These are phyloP conservation scores for Naganishia randhawae DNA, from an alignment of 768 basidiomycete genomes.

Conservation along the genomic window DNA sequence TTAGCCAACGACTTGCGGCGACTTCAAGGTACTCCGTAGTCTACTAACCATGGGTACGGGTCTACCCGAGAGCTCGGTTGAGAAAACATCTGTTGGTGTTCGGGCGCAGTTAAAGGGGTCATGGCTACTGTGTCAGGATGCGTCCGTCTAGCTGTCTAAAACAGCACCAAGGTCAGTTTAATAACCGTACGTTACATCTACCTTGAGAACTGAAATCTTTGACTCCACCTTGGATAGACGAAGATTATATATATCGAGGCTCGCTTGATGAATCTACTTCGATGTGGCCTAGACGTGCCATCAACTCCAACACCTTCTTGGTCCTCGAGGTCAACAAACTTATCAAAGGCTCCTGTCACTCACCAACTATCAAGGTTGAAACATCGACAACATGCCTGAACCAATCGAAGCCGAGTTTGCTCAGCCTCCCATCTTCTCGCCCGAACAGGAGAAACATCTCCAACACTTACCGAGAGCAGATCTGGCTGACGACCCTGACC, in stretches of 20 bases:
- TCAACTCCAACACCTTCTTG: background rate
- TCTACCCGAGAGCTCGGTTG: background rate
- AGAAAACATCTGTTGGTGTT: background rate
- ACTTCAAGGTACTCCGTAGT: too few species aligned
- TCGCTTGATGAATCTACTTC: background rate
- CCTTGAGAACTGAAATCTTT: background rate
- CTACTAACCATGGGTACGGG: too few species aligned
- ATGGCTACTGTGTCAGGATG: background rate
- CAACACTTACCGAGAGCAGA: background rate
- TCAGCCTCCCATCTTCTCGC: constrained; percentile 33
- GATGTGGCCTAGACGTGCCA: background rate
- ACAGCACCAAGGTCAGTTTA: background rate
- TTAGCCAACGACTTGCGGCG: background rate
- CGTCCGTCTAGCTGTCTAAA: background rate
- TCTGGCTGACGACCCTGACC: constrained; percentile 30
- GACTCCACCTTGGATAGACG: background rate
- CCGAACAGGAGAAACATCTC: constrained; percentile 31
- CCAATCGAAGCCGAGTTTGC: constrained; percentile 38
- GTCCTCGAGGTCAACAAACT: background rate
- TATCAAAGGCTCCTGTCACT: background rate
- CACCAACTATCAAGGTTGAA: background rate
- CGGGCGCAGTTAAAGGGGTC: background rate
- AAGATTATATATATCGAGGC: background rate
- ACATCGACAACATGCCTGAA: constrained; percentile 30
- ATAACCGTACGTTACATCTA: constrained; percentile 8